Evolutionary conservation across 208 protist species (phyloP).

Genomic region (Leishmania guyanensis): DNA sequence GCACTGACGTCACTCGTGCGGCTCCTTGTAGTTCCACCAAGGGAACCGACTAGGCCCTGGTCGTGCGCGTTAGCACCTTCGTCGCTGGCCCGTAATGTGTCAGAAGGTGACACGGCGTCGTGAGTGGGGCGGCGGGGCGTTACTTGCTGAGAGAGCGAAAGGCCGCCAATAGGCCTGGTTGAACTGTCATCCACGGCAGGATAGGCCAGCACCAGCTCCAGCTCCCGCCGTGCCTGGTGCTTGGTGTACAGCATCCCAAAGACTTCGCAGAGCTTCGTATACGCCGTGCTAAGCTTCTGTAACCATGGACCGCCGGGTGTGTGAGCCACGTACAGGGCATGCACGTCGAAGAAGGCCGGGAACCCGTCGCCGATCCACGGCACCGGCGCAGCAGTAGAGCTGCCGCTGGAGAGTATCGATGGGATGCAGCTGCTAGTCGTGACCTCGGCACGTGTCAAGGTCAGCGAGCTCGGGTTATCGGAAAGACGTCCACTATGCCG

Average conservation of each 20-base stretch:
- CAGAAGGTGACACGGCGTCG: not conserved
- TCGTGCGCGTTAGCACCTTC: slow-evolving; percentile 5
- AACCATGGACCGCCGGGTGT: slow-evolving; percentile 50
- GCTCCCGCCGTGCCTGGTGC: slow-evolving; percentile 41
- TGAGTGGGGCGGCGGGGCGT: slow-evolving; percentile 20
- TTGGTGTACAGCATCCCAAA: slow-evolving; percentile 36
- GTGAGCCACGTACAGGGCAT: slow-evolving; percentile 45
- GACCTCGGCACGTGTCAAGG: not conserved
- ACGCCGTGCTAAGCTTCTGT: slow-evolving; percentile 32
- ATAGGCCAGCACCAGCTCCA: slow-evolving; percentile 36
- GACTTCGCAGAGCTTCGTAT: slow-evolving; percentile 47
- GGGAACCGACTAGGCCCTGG: not conserved
- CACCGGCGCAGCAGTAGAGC: not conserved
- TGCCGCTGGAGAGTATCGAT: not conserved
- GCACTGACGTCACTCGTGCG: slow-evolving; percentile 7
- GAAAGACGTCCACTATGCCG: not conserved
- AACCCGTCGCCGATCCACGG: slow-evolving; percentile 28
- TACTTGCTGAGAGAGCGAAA: slow-evolving; percentile 15
- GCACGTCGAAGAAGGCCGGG: slow-evolving; percentile 23
- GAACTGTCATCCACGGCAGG: not conserved
- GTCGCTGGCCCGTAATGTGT: slow-evolving; percentile 16
- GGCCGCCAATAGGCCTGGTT: not conserved
- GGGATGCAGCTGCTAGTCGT: not conserved
- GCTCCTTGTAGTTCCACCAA: not conserved
- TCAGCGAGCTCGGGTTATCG: not conserved